phyloP scores from a whole-genome alignment of 2,329 filamentous ascomycete genomes.

The Phialemoniopsis sp. region DNA sequence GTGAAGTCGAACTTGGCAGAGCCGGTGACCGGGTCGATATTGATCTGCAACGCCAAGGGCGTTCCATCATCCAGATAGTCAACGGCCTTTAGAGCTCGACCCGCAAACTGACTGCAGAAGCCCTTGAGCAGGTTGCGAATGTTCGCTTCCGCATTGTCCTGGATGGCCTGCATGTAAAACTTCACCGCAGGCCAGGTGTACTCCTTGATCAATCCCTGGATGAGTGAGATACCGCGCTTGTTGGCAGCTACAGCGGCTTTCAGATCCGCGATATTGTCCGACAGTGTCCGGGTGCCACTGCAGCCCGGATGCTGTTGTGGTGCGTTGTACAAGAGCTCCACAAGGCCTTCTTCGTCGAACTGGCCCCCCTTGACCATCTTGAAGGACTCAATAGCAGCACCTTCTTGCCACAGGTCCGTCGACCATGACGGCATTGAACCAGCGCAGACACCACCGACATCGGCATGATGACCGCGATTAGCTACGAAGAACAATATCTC shows the following conservation, averaged over 20 bases:
- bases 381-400: conserved; percentile 29
- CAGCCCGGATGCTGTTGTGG: conserved; percentile 28
- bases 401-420: conserved; percentile 36
- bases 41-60: conserved; percentile 20
- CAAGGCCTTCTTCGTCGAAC: conserved; percentile 13
- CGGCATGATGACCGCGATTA: conserved; percentile 32
- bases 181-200: conserved; percentile 23
- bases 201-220: conserved; percentile 23
- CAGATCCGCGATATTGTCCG: conserved; percentile 36
- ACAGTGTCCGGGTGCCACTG: conserved; percentile 25
- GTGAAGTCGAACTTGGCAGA: conserved; percentile 69
- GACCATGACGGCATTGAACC: conserved; percentile 21
- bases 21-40: conserved; percentile 45
- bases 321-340: conserved; percentile 4
- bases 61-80: conserved; percentile 30
- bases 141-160: conserved; percentile 30
- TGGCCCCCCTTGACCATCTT: conserved; percentile 27
- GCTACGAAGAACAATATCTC: conserved; percentile 31
- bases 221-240: conserved; percentile 27
- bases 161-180: conserved; percentile 33
- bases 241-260: conserved; percentile 39
- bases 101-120: conserved; percentile 39
- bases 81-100: conserved; percentile 14
- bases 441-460: conserved; percentile 20
- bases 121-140: conserved; percentile 20